Percentiles rank a stretch among this genome's conserved stretches.
These are phyloP conservation scores for Saccharomycopsis amapae DNA, from an alignment of 805 yeast genomes.

Conservation along the genomic window DNA sequence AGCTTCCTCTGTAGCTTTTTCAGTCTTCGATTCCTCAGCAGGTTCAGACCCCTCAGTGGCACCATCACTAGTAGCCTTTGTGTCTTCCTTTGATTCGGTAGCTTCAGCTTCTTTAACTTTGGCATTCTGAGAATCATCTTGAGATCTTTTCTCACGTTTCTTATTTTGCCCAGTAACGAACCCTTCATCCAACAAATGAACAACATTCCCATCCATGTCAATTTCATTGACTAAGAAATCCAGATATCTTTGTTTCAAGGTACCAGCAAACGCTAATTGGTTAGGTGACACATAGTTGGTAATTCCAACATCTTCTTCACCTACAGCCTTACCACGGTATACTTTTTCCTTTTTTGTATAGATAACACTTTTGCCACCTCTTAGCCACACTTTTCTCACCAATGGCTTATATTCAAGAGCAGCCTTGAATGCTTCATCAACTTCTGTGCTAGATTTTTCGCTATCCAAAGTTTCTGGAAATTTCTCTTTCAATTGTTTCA, in stretches of 20 bases:
- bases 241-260: conserved; percentile 80
- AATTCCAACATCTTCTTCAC: conserved; percentile 65
- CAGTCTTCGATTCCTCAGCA: conserved; percentile 24
- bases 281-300: conserved; percentile 49
- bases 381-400: conserved; percentile 31
- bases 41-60: conserved; percentile 22
- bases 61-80: conserved; percentile 21
- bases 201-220: conserved; percentile 55
- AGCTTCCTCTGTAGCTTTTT: conserved; percentile 21
- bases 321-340: conserved; percentile 7
- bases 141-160: conserved; percentile 33
- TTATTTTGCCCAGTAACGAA: conserved; percentile 42
- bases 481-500: conserved; percentile 29
- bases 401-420: conserved; percentile 54
- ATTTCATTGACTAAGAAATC: conserved; percentile 94
- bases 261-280: conserved; percentile 64
- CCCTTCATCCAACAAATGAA: conserved; percentile 73
- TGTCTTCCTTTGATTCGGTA: conserved; percentile 24
- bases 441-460: conserved; percentile 35
- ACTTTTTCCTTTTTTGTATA: conserved; percentile 2
- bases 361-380: conserved; percentile 2
- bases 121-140: conserved; percentile 23
- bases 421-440: conserved; percentile 40
- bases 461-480: conserved; percentile 39
- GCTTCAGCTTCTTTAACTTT: conserved; percentile 22